Evolutionary conservation across 768 basidiomycete species (phyloP).

Genomic region (Wakefieldia striispora): DNA sequence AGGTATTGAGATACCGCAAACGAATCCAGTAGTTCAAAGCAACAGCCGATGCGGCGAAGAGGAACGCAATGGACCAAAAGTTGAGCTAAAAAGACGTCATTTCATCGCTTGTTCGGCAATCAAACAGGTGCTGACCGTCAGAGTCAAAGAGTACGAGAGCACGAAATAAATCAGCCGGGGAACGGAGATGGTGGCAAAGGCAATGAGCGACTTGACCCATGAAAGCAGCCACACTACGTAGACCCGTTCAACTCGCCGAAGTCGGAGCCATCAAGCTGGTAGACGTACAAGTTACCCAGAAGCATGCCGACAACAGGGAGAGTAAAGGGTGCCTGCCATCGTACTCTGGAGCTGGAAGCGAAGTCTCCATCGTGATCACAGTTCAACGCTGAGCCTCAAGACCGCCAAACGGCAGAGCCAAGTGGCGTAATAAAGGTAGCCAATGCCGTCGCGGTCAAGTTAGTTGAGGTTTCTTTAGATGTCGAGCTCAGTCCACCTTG

Average conservation of each 20-base stretch:
- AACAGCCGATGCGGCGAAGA: slow-evolving; percentile 65
- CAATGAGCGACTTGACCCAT: slow-evolving; percentile 70
- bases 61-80: slow-evolving; percentile 85
- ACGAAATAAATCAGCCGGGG: slow-evolving; percentile 76
- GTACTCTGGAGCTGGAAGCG: slow-evolving; percentile 16
- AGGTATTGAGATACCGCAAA: slow-evolving; percentile 74
- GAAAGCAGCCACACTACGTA: slow-evolving; percentile 75
- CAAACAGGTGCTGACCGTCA: slow-evolving; percentile 56
- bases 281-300: slow-evolving; percentile 78
- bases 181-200: slow-evolving; percentile 79
- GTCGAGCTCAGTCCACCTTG: slow-evolving; percentile 11
- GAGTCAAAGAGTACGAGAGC: slow-evolving; percentile 85
- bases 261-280: not conserved
- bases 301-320: slow-evolving; percentile 74
- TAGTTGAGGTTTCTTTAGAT: slow-evolving; percentile 1
- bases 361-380: slow-evolving; percentile 26
- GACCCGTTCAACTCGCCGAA: slow-evolving; percentile 4
- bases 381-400: slow-evolving; percentile 4
- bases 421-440: too few species aligned
- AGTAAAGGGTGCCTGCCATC: slow-evolving; percentile 66
- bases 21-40: slow-evolving; percentile 84
- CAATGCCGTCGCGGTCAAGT: not conserved
- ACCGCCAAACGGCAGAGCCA: too few species aligned
- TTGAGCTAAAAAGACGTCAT: slow-evolving; percentile 55
- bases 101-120: slow-evolving; percentile 1